Evolutionary conservation across 2,329 filamentous ascomycete species (phyloP).

Genomic region (Cladosporium austrohemisphaericum): DNA sequence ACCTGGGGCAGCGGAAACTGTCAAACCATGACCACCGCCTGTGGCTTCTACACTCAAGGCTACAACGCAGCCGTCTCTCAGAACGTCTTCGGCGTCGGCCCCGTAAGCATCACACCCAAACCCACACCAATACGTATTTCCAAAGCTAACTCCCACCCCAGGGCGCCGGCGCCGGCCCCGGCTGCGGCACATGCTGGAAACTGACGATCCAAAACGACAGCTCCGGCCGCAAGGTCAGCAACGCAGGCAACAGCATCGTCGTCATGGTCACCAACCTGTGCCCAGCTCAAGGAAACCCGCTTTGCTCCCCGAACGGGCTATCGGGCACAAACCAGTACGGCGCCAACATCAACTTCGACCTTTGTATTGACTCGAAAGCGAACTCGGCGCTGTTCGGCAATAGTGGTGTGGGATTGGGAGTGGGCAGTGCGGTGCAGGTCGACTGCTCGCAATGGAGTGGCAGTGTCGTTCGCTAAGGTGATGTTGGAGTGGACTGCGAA

Average conservation of each 20-base stretch:
- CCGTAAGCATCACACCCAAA: constrained; percentile 7
- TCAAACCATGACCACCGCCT: constrained; percentile 36
- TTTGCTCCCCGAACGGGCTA: constrained; percentile 36
- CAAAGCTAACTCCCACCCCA: constrained; percentile 2
- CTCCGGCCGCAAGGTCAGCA: constrained; percentile 27
- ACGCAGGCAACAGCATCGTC: constrained; percentile 35
- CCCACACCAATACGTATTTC: background rate
- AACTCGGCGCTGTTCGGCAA: constrained; percentile 35
- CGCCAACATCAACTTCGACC: constrained; percentile 40
- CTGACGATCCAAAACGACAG: constrained; percentile 36
- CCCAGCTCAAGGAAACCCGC: constrained; percentile 36
- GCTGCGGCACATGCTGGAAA: constrained; percentile 40
- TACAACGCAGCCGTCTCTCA: constrained; percentile 38
- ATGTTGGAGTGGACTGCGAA: background rate
- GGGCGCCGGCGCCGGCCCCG: constrained; percentile 37
- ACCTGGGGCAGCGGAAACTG: constrained; percentile 34
- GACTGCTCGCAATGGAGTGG: constrained; percentile 23
- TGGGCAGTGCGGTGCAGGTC: constrained; percentile 34
- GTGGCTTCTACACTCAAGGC: constrained; percentile 35
- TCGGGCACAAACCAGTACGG: constrained; percentile 37
- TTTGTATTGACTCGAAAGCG: constrained; percentile 39
- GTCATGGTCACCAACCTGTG: constrained; percentile 42
- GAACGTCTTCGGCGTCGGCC: constrained; percentile 38
- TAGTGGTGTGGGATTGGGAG: constrained; percentile 29
- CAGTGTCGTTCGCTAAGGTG: constrained; percentile 16